phyloP scores from a whole-genome alignment of 2,329 filamentous ascomycete genomes.

The Diaporthe vaccinii region DNA sequence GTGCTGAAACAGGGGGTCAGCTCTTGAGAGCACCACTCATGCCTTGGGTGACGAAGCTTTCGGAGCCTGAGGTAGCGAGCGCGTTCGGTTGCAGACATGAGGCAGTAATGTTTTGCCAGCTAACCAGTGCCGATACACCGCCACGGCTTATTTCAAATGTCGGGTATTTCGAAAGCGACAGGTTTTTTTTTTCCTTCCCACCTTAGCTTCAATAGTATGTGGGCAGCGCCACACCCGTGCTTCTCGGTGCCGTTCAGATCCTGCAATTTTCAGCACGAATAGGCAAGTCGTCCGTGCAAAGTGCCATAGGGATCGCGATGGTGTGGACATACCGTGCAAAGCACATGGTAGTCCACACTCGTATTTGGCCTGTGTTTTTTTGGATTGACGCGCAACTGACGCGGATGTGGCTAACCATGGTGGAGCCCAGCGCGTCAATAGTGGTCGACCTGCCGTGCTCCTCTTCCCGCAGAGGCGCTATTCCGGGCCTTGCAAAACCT shows the following conservation, averaged over 20 bases:
- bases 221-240: slow-evolving; percentile 38
- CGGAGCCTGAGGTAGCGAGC: slow-evolving; percentile 15
- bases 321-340: slow-evolving; percentile 12
- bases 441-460: slow-evolving; percentile 1
- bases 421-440: slow-evolving; percentile 35
- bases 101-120: slow-evolving; percentile 33
- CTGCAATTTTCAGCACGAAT: slow-evolving; percentile 29
- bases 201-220: slow-evolving; percentile 29
- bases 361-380: slow-evolving; percentile 10
- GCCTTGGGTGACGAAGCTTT: slow-evolving; percentile 28
- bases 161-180: slow-evolving; percentile 33
- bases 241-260: slow-evolving; percentile 29
- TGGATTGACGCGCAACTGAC: slow-evolving; percentile 29
- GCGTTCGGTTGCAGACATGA: slow-evolving; percentile 30
- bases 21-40: slow-evolving; percentile 4
- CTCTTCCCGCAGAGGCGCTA: slow-evolving; percentile 9
- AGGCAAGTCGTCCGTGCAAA: slow-evolving; percentile 28
- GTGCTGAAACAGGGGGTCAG: slow-evolving; percentile 39
- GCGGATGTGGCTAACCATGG: slow-evolving; percentile 27
- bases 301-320: slow-evolving; percentile 22
- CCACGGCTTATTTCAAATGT: slow-evolving; percentile 29
- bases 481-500: slow-evolving; percentile 6
- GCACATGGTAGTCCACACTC: slow-evolving; percentile 8
- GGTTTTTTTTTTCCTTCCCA: background rate
- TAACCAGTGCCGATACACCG: slow-evolving; percentile 37